Percentiles rank a stretch among this genome's conserved stretches.
Evolutionary conservation across 352 stramenopile species (phyloP).

Genomic region (Pythium aquatile): DNA sequence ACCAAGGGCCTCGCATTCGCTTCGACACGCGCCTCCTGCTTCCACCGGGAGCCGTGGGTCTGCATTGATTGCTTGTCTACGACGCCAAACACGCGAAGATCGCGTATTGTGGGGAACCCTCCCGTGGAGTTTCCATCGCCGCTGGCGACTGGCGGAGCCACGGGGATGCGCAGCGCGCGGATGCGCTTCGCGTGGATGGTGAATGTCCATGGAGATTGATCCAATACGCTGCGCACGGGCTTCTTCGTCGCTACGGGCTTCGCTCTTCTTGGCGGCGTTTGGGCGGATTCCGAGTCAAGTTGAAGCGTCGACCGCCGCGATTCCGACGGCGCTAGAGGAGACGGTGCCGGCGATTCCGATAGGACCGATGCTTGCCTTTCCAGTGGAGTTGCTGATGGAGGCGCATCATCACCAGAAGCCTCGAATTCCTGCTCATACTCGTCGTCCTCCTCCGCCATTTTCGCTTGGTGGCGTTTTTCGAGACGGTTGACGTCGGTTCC

Average conservation of each 20-base stretch:
- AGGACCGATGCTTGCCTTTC: not conserved
- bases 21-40: conserved; percentile 32
- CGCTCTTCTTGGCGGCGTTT: conserved; percentile 11
- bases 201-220: conserved; percentile 51
- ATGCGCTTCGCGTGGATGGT: conserved; percentile 39
- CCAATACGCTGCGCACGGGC: conserved; percentile 23
- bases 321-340: not conserved
- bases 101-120: conserved; percentile 30
- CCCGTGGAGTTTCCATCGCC: not conserved
- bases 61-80: conserved; percentile 56
- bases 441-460: conserved; percentile 21
- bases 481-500: conserved; percentile 9
- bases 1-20: conserved; percentile 7
- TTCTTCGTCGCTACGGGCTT: conserved; percentile 22
- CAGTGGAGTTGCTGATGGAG: not conserved
- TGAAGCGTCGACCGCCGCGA: conserved; percentile 2
- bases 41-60: conserved; percentile 51
- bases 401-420: conserved; percentile 15
- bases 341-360: not conserved
- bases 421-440: conserved; percentile 32
- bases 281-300: not conserved
- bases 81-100: conserved; percentile 56
- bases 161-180: conserved; percentile 46
- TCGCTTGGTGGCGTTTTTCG: not conserved
- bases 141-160: conserved; percentile 21